These are phyloP conservation scores for Globisporangium mamillatum DNA, from an alignment of 352 stramenopile genomes.

Conservation along the genomic window DNA sequence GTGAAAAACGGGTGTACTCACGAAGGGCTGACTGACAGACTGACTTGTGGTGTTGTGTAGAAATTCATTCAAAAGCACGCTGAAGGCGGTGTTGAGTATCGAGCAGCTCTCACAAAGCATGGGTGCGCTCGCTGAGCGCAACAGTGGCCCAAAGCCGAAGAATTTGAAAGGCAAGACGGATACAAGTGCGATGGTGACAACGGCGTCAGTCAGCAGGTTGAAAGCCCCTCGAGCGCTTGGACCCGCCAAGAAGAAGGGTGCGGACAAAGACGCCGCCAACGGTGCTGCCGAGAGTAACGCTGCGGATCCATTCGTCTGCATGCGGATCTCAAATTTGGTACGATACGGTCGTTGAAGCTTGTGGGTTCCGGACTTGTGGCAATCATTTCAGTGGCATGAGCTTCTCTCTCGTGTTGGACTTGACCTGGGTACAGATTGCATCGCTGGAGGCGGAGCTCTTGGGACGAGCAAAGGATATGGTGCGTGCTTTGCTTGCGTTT, in stretches of 20 bases:
- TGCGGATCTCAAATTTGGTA: constrained; percentile 35
- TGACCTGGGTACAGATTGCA: constrained; percentile 20
- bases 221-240: not conserved
- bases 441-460: constrained; percentile 31
- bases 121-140: not conserved
- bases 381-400: not conserved
- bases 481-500: constrained; percentile 9
- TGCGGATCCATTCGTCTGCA: constrained; percentile 35
- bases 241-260: not conserved
- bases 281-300: not conserved
- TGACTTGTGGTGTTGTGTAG: constrained; percentile 11
- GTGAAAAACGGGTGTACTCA: not conserved
- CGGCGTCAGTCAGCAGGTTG: constrained; percentile 6
- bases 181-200: not conserved
- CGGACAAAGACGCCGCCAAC: not conserved
- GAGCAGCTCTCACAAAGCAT: constrained; percentile 8
- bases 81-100: constrained; percentile 10
- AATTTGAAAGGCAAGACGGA: not conserved
- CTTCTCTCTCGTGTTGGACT: not conserved
- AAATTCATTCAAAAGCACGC: constrained; percentile 34
- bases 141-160: not conserved
- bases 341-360: not conserved
- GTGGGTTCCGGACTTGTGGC: not conserved
- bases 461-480: constrained; percentile 37
- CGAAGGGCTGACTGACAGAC: not conserved